These are phyloP conservation scores for Aspergillus hortae DNA, from an alignment of 2,329 filamentous ascomycete genomes.

Conservation along the genomic window DNA sequence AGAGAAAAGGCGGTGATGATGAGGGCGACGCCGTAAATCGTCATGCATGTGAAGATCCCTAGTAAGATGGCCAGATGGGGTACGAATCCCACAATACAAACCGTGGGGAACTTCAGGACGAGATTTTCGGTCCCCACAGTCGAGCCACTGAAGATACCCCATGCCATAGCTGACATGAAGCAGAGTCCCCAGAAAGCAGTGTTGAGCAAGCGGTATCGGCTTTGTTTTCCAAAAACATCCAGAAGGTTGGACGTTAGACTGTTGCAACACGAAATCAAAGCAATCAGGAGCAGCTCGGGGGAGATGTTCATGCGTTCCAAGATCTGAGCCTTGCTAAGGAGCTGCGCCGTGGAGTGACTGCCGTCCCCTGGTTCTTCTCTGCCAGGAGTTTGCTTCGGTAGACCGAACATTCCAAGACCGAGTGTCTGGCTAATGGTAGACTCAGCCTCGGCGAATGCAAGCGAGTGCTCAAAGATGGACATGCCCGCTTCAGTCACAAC, in stretches of 20 bases:
- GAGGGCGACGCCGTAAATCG: slow-evolving; percentile 76
- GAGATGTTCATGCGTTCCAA: slow-evolving; percentile 80
- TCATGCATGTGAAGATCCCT: slow-evolving; percentile 71
- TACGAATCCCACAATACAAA: slow-evolving; percentile 92
- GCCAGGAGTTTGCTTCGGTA: slow-evolving; percentile 42
- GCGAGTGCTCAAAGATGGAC: slow-evolving; percentile 92
- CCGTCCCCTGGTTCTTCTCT: slow-evolving; percentile 42
- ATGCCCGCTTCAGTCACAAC: slow-evolving; percentile 86
- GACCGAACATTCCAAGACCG: slow-evolving; percentile 63
- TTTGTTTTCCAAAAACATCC: slow-evolving; percentile 75
- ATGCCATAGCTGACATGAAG: slow-evolving; percentile 82
- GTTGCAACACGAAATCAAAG: slow-evolving; percentile 83
- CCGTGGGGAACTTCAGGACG: slow-evolving; percentile 82
- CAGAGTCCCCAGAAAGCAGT: slow-evolving; percentile 87
- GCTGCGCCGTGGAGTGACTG: slow-evolving; percentile 31
- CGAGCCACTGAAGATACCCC: slow-evolving; percentile 60
- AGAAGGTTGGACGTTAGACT: slow-evolving; percentile 81
- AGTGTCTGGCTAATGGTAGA: slow-evolving; percentile 78
- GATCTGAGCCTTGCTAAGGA: slow-evolving; percentile 52
- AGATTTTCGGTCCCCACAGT: slow-evolving; percentile 50
- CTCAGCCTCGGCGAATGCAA: slow-evolving; percentile 95
- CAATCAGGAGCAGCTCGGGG: slow-evolving; percentile 81
- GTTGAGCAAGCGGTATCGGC: slow-evolving; percentile 74
- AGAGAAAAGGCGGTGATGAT: slow-evolving; percentile 68
- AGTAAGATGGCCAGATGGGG: slow-evolving; percentile 83